A percentile compares a stretch with the other conserved stretches of the same genome.
Conservation (phyloP, 495 filamentous ascomycete genomes). For the Oleoguttula mirabilis region DNA sequence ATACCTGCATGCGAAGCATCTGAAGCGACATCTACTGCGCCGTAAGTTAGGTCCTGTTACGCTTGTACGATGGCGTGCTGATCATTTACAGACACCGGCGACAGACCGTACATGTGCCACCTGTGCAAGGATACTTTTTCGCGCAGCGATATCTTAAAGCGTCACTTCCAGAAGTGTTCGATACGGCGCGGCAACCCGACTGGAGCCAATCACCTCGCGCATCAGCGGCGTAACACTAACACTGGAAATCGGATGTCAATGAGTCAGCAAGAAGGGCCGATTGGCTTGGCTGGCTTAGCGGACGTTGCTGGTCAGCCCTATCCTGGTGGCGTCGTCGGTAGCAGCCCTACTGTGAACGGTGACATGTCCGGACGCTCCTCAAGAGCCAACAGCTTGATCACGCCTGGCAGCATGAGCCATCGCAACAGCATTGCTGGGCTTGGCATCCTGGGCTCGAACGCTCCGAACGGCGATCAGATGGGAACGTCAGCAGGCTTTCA, state of each 20-base stretch:
- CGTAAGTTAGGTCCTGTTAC: constrained; percentile 50
- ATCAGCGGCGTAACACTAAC: constrained; percentile 49
- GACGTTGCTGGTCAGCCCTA: constrained; percentile 13
- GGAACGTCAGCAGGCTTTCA: constrained; percentile 12
- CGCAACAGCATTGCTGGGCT: constrained; percentile 16
- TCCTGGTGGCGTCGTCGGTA: constrained; percentile 8
- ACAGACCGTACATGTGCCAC: constrained; percentile 92
- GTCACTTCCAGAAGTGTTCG: constrained; percentile 97
- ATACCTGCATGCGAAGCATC: constrained; percentile 92
- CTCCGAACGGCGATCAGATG: constrained; percentile 5
- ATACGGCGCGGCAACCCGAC: constrained; percentile 89
- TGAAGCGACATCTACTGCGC: constrained; percentile 88
- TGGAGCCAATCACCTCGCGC: constrained; percentile 79
- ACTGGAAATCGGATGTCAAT: constrained; percentile 15
- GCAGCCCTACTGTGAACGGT: constrained; percentile 17
- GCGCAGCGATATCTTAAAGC: constrained; percentile 92
- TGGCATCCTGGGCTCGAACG: constrained; percentile 14
- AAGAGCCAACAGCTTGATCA: constrained; percentile 17
- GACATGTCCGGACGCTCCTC: constrained; percentile 16
- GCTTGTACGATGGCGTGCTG: constrained; percentile 17
- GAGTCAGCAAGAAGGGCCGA: constrained; percentile 32
- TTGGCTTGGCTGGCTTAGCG: constrained; percentile 16
- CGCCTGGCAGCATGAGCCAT: constrained; percentile 14
- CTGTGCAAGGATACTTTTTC: constrained; percentile 98
- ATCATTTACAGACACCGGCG: constrained; percentile 65